Percentiles rank a stretch among this genome's conserved stretches.
These are phyloP conservation scores for Cyberlindnera galapagoensis DNA, from an alignment of 805 yeast genomes.

Conservation along the genomic window DNA sequence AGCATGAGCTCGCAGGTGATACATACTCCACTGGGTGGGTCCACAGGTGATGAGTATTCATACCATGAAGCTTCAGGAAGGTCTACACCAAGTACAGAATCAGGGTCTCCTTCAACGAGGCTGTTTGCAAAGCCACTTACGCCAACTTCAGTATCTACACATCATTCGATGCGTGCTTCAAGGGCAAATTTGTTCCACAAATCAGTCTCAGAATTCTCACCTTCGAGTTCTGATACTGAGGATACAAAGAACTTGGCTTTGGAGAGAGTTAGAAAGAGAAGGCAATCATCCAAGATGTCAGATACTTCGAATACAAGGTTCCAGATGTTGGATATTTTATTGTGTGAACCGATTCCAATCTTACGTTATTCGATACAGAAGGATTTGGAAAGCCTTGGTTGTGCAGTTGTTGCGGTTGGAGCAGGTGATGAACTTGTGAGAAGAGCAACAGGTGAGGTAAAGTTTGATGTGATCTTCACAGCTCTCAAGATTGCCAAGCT, in stretches of 20 bases:
- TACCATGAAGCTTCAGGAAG: slow-evolving; percentile 26
- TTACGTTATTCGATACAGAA: slow-evolving; percentile 62
- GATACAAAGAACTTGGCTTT: slow-evolving; percentile 46
- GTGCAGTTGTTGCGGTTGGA: slow-evolving; percentile 70
- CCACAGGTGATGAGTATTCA: slow-evolving; percentile 27
- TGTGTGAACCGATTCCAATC: slow-evolving; percentile 85
- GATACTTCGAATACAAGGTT: slow-evolving; percentile 15
- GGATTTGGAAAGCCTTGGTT: slow-evolving; percentile 62
- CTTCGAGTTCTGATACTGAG: slow-evolving; percentile 62
- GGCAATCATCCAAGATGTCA: slow-evolving; percentile 40
- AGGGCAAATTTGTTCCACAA: slow-evolving; percentile 19
- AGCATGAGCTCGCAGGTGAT: slow-evolving; percentile 15
- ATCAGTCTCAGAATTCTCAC: slow-evolving; percentile 32
- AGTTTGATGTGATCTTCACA: slow-evolving; percentile 77
- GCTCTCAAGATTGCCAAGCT: slow-evolving; percentile 64
- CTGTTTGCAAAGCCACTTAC: slow-evolving; percentile 17
- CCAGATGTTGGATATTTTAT: slow-evolving; percentile 54
- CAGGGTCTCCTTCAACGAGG: slow-evolving; percentile 22
- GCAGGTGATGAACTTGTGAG: slow-evolving; percentile 81
- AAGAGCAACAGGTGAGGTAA: slow-evolving; percentile 74
- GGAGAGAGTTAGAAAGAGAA: slow-evolving; percentile 44
- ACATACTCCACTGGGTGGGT: slow-evolving; percentile 20
- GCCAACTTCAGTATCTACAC: slow-evolving; percentile 12
- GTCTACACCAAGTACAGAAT: slow-evolving; percentile 28
- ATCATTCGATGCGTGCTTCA: slow-evolving; percentile 13